A percentile compares a stretch with the other conserved stretches of the same genome.
These are phyloP conservation scores for Artemisia annua DNA, from an alignment of 129 eudicot species.

Conservation along the genomic window DNA sequence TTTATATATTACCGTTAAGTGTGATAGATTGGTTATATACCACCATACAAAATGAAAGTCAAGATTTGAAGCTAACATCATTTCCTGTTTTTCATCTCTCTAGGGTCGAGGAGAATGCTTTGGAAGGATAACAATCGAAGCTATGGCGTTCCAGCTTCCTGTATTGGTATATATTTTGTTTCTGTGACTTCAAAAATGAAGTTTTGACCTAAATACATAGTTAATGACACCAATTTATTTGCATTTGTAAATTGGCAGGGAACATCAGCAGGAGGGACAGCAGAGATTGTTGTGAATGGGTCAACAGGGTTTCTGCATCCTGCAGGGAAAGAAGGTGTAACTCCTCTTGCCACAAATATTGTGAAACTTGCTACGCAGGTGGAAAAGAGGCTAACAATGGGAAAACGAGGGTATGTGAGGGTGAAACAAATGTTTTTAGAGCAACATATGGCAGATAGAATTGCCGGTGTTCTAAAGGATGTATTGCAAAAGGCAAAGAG, in stretches of 20 bases:
- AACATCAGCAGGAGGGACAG: constrained; percentile 95
- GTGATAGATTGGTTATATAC: background rate
- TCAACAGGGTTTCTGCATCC: constrained; percentile 85
- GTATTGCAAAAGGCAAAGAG: constrained; percentile 54
- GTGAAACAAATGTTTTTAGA: constrained; percentile 81
- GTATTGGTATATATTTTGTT: constrained; percentile 53
- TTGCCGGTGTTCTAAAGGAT: constrained; percentile 67
- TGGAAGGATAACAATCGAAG: constrained; percentile 95
- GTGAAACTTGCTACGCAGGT: constrained; percentile 73
- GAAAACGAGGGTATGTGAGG: constrained; percentile 71
- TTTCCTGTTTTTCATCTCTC: background rate
- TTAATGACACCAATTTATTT: background rate
- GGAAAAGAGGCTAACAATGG: constrained; percentile 78
- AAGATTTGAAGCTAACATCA: background rate
- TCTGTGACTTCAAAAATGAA: background rate
- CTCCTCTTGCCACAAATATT: constrained; percentile 76
- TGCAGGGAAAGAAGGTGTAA: constrained; percentile 81
- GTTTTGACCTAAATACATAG: background rate
- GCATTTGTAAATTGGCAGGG: constrained; percentile 43
- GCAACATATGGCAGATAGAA: constrained; percentile 75
- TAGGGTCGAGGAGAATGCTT: constrained; percentile 94
- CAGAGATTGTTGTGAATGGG: constrained; percentile 79
- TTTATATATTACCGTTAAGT: background rate
- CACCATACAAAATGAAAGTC: background rate
- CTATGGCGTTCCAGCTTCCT: constrained; percentile 94